Conservation (phyloP, 2,329 filamentous ascomycete genomes). For the Tolypocladium tropicale region DNA sequence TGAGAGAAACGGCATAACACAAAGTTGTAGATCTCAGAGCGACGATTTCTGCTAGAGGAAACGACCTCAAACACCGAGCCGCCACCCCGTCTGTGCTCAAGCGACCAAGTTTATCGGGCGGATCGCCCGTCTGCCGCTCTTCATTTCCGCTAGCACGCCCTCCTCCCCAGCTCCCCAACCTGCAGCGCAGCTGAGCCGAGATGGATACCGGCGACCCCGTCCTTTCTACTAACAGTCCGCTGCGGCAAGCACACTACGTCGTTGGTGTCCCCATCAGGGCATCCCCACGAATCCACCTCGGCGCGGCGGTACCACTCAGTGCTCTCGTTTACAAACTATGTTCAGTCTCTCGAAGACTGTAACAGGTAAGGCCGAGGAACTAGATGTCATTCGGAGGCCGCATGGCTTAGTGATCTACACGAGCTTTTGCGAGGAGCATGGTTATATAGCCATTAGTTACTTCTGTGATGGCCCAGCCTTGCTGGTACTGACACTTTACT, state of each 20-base stretch:
- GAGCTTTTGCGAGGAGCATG: background rate
- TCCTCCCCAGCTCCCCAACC: background rate
- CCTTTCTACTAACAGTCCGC: background rate
- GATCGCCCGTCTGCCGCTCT: slow-evolving; percentile 1
- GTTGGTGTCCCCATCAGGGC: background rate
- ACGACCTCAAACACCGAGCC: no score
- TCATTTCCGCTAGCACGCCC: slow-evolving; percentile 6
- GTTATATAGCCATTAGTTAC: background rate
- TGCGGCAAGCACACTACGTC: background rate
- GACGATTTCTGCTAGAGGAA: no score
- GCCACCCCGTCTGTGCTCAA: background rate
- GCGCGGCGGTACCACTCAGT: background rate
- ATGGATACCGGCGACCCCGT: background rate
- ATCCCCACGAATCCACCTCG: background rate
- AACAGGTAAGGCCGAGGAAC: no score
- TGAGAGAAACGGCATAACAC: no score
- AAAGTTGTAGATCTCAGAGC: no score
- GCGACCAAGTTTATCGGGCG: no score
- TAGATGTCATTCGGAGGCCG: background rate
- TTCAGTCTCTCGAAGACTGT: background rate
- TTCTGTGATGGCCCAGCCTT: background rate
- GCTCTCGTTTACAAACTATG: background rate
- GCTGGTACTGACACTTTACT: background rate
- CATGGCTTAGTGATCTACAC: background rate
- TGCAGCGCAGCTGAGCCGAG: no score